Base-by-base conservation (phyloP, 1,139 yeast species). In the Debaryomyces psychrophilus region DNA sequence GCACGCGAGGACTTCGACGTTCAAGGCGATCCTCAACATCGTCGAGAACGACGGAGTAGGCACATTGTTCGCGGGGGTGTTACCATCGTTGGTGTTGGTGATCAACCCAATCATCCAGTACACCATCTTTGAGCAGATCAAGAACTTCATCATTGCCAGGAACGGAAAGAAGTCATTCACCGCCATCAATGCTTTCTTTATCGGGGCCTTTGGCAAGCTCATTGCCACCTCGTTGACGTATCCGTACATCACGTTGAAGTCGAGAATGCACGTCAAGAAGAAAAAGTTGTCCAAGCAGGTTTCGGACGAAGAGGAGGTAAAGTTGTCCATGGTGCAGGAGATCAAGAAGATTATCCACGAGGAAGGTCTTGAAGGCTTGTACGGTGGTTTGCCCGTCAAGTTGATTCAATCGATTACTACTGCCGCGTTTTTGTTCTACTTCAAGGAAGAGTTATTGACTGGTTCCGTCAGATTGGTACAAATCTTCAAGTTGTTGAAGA, bases 41-140 rank as follows among this genome's bases (percentile, higher is more conserved):
- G 69, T 84, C 49, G 76, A 80, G 57, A 77, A 77, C 37, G 96
- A 89, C 57, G 97, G 97, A 1, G 62, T 84, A 41, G 65, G 65
- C 37, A 81, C 93, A 14, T 75, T 92, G 45, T 90, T 90, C 67
- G 85, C 89, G 15, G 96, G 97, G 6, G 81, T 92, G 15, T 76
- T 85, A 23, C 97, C 97, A 0, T 96, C 97, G 2, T 76, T 92
- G 58, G 82, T 90, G 42, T 76, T 92, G 50, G 97, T 90, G 45
- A 63, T 85, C 54, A 92, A 92, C 64, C 97, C 98, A 36, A 86
- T 92, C 51, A 85, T 92, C 53, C 97, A 90, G 66, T 92, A 90
- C 71, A 89, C 97, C 44, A 82, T 89, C 42, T 92, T 87, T 64
- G 98, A 92, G 69, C 96, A 90, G 67, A 66, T 89, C 57, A 85